phyloP scores from a whole-genome alignment of 768 basidiomycete genomes.

The Mrakia blollopis region DNA sequence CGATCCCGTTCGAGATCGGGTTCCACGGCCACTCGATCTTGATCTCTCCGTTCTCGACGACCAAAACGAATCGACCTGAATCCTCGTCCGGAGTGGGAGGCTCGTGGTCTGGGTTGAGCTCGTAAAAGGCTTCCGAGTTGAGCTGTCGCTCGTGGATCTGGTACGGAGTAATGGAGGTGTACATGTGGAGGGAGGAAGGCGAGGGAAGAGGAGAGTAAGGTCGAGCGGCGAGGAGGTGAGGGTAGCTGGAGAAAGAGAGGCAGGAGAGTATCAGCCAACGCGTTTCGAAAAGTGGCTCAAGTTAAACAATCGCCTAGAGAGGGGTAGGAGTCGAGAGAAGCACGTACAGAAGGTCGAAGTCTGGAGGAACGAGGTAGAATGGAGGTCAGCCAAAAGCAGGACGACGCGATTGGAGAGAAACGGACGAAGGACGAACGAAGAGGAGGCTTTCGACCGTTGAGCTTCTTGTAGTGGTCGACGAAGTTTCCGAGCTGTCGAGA shows the following conservation, averaged over 20 bases:
- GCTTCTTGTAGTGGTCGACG: conserved; percentile 16
- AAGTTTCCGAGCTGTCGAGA: conserved; percentile 16
- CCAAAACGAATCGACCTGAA: conserved; percentile 22
- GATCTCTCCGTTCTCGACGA: conserved; percentile 7
- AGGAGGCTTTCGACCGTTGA: conserved; percentile 16
- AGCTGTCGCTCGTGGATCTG: conserved; percentile 16
- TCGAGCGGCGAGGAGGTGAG: conserved; percentile 10
- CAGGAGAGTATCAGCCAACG: neutral
- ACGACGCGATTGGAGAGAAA: neutral
- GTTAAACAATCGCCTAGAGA: too few relatives aligned
- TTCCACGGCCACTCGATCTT: conserved; percentile 28
- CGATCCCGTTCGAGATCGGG: neutral
- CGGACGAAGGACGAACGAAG: neutral
- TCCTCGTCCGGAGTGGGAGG: neutral
- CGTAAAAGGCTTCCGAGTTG: conserved; percentile 18
- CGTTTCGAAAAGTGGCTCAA: too few relatives aligned
- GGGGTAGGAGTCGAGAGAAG: too few relatives aligned
- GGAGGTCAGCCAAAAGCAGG: neutral
- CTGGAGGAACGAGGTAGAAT: neutral
- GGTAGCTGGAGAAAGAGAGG: neutral
- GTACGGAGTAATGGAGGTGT: conserved; percentile 21
- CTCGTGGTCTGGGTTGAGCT: conserved; percentile 4
- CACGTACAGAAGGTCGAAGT: conserved; percentile 18
- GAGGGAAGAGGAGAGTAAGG: conserved; percentile 27
- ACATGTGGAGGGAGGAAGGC: conserved; percentile 25